Base-by-base conservation (phyloP, 768 basidiomycete genomes). In the Mycena capillaripes region DNA sequence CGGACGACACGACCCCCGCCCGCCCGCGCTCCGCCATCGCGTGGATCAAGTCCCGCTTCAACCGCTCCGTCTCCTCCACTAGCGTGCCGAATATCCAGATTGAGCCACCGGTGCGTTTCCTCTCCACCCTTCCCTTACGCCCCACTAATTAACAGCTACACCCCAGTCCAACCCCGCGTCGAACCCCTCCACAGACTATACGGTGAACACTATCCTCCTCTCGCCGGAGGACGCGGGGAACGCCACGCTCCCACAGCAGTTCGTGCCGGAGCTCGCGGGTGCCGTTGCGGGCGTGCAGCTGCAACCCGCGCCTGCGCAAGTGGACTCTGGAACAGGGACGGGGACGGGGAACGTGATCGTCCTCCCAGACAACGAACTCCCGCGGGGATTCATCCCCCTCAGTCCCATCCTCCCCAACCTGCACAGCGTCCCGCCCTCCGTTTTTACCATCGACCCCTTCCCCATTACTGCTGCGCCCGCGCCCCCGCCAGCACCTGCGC, bases 1-100 rank as follows among this genome's bases (percentile, higher is more conserved):
- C 23, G 21, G 60, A 58, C 2, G 71, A 71, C 40, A 36, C 46
- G 23, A 44, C 11, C 25, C 32, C 58, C 12, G 38, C 62, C 16
- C 79, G 76, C 46, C 50, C 58, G 23, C 75, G 76, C 19, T 63
- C 77, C 57, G 73, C 77, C 25, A 56, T 79, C 59, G 34, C 66
- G 32, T 72, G 83, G 60, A 72, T 78, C 29, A 61, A 78, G 38
- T 71, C 78, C 56, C 76, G 78, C 75, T 79, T 78, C 42, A 78
- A 79, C 55, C 82, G 82, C 5, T 77, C 78, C 2, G 50, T 70
- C 9, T 86, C 86, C 0, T 78, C 78, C 36, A 75, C 77, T 19
- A 83, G 81, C 44, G 80, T 88, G 23, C 85, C 84, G 4, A 80
- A 82, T 42, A 89, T 88, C 63, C 72, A 84, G 42, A 81, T 89